These are phyloP conservation scores for Citrus unshiu DNA, from an alignment of 345 rosid genomes.

Conservation along the genomic window DNA sequence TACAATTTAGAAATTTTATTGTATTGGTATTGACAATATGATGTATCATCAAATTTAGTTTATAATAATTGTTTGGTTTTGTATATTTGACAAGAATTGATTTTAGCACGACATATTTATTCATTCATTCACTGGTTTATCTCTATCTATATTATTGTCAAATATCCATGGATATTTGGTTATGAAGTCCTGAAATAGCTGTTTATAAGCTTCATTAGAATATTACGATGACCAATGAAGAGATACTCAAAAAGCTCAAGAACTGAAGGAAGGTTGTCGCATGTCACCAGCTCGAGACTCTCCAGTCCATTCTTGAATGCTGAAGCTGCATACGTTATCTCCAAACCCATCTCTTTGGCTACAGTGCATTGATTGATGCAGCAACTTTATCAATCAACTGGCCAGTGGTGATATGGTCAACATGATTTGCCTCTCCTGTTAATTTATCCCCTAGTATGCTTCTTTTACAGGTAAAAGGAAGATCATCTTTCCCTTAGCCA, in stretches of 20 bases:
- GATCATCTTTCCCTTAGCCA: neutral
- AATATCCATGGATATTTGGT: too few species aligned
- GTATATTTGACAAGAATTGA: neutral
- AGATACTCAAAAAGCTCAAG: too few species aligned
- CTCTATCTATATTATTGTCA: too few species aligned
- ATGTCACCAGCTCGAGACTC: conserved; percentile 30
- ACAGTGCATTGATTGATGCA: conserved; percentile 16
- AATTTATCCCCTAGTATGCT: conserved; percentile 39
- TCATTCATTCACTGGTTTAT: neutral
- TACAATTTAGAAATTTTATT: neutral
- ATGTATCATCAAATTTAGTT: neutral
- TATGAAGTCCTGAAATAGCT: too few species aligned
- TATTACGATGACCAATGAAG: too few species aligned
- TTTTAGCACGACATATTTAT: neutral
- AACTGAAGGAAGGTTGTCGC: too few species aligned
- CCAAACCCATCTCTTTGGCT: conserved; percentile 22
- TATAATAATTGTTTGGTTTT: neutral
- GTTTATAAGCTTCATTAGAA: too few species aligned
- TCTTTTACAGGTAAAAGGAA: conserved; percentile 34
- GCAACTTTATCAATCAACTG: conserved; percentile 31
- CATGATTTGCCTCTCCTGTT: conserved; percentile 24
- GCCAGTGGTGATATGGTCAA: conserved; percentile 18
- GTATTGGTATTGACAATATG: neutral
- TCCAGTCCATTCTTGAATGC: conserved; percentile 38
- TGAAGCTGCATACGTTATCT: conserved; percentile 33